Evolutionary conservation across 371 early-diverging fungal genomes (phyloP), one percentile per base, ranked within the genome.

Genomic region (Mortierella sp.): DNA sequence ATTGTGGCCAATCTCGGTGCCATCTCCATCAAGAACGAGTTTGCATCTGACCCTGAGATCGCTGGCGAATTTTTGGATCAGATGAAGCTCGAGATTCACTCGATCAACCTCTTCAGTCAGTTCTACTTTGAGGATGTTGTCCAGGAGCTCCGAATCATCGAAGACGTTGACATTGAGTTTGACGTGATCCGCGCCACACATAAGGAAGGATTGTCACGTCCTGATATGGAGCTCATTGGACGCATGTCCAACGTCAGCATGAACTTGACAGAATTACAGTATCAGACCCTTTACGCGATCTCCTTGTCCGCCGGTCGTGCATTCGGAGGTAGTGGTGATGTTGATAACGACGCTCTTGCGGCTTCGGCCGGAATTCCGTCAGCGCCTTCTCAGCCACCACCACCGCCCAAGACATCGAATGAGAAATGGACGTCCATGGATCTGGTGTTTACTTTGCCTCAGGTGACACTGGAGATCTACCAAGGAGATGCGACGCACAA

Each of bases 1-100:
- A 66, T 97, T n/a, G 80, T 88, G 4, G 92, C 95, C 28, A 88
- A 95, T 79, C 83, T 96, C 26, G 99, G 99, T 60, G 89, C 92
- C 65, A 89, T 98, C 21, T 84, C 93, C 3, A 93, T 96, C 1
- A 83, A 79, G 19, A 97, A 96, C 72, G 71, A 81, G 48, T 94
- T 94, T 78, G 54, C 81, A 53, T 43, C 80, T 31, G 58, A 82
- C 68, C 50, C 55, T 12, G 45, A 82, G 43, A 64, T 61, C 30
- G 64, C 71, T 52, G 57, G 67, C 6, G 71, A 81, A 21, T 67
- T 58, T 16, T 18, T 91, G 28, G 88, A 87, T 34, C 69, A 83
- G 56, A 89, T 94, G 39, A 82, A 80, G 8, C 88, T 91, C 27
- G 88, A 88, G 4, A 82, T 96, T n/a, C 82, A 82, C 56, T 85